Evolutionary conservation across 1,139 yeast species (phyloP).

Genomic region (Candida glucosophila): DNA sequence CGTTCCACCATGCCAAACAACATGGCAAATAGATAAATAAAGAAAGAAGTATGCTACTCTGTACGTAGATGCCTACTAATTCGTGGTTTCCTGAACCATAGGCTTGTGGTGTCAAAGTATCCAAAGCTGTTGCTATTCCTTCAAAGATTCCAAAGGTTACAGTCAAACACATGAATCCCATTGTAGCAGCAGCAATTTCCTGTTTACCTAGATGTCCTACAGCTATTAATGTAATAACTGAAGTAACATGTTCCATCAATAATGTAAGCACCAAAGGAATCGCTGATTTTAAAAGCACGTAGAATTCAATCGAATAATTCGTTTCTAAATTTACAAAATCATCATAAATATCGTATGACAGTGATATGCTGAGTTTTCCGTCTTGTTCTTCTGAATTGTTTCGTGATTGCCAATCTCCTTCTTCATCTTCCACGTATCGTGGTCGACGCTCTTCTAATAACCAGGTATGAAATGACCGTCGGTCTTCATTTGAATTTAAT

Average conservation of each 20-base stretch:
- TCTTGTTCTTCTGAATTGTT: conserved; percentile 25
- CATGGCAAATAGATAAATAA: conserved; percentile 40
- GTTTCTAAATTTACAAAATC: conserved; percentile 39
- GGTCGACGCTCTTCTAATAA: conserved; percentile 61
- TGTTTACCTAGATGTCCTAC: conserved; percentile 68
- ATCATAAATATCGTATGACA: conserved; percentile 9
- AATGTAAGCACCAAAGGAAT: conserved; percentile 64
- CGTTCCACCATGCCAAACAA: conserved; percentile 43
- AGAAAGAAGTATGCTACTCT: conserved; percentile 47
- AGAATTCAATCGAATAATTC: conserved; percentile 35
- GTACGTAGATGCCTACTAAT: conserved; percentile 45
- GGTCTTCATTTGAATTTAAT: conserved; percentile 45
- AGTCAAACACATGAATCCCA: conserved; percentile 84
- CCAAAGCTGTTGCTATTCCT: conserved; percentile 59
- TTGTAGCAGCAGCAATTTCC: conserved; percentile 73
- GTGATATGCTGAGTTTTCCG: conserved; percentile 1
- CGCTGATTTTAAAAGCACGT: conserved; percentile 44
- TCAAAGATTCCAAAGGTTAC: conserved; percentile 79
- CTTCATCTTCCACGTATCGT: too few species aligned
- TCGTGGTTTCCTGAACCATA: conserved; percentile 48
- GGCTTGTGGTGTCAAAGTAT: conserved; percentile 53
- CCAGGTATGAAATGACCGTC: conserved; percentile 50
- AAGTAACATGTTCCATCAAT: conserved; percentile 61
- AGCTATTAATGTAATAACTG: conserved; percentile 60
- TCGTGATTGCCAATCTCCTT: too few species aligned